A percentile compares a stretch with the other conserved stretches of the same genome.
Evolutionary conservation across 208 protist genomes (phyloP).

Genomic region (Acanthamoeba rhysodes): DNA sequence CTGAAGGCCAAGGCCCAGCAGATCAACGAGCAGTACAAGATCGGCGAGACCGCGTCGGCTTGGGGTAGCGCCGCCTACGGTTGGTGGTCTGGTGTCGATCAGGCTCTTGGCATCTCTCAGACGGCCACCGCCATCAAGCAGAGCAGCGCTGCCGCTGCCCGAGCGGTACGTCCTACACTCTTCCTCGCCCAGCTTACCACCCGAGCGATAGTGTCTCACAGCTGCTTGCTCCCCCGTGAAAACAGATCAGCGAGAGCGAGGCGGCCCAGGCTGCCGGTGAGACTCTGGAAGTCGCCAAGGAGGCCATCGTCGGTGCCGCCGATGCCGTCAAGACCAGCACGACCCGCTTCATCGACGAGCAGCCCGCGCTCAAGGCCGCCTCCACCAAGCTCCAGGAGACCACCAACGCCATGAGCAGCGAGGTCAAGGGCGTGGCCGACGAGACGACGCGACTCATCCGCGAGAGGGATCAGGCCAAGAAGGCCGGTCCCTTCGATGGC

Average conservation of each 20-base stretch:
- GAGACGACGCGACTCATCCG: constrained; percentile 59
- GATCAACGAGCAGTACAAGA: constrained; percentile 75
- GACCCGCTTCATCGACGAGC: constrained; percentile 61
- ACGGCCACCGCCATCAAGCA: constrained; percentile 59
- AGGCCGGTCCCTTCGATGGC: constrained; percentile 37
- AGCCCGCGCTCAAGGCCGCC: constrained; percentile 53
- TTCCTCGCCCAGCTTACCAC: not conserved
- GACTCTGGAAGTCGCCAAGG: not conserved
- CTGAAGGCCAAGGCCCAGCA: constrained; percentile 76
- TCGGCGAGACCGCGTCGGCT: constrained; percentile 65
- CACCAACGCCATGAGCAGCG: constrained; percentile 47
- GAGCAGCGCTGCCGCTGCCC: constrained; percentile 57
- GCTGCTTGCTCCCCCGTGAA: not conserved
- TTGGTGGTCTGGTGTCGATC: constrained; percentile 57
- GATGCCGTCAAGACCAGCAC: constrained; percentile 29
- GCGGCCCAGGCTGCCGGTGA: constrained; percentile 10
- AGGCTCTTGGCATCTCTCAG: constrained; percentile 71
- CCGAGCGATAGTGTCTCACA: not conserved
- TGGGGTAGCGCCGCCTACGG: constrained; percentile 32
- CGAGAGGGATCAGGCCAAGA: constrained; percentile 61
- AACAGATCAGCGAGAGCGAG: constrained; percentile 65
- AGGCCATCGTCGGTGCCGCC: constrained; percentile 16
- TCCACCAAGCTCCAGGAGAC: constrained; percentile 44
- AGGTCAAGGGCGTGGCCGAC: constrained; percentile 54
- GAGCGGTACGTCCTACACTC: not conserved